Conservation (phyloP, 805 yeast species). For the Lipomyces starkeyi region DNA sequence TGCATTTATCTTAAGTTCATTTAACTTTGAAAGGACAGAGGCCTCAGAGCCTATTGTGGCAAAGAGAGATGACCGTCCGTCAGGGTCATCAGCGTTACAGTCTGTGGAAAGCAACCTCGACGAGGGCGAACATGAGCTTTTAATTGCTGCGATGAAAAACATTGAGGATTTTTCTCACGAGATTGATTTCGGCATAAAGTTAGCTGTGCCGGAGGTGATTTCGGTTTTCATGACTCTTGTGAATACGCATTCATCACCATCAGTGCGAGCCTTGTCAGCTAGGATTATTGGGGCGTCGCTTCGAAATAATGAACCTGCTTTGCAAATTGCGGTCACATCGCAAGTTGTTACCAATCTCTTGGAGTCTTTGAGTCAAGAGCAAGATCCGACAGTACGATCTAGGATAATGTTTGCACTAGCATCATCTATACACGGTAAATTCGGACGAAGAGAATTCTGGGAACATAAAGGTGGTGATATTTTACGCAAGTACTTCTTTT, state of each 20-base stretch:
- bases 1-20: constrained; percentile 15
- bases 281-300: constrained; percentile 70
- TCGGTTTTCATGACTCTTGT: constrained; percentile 33
- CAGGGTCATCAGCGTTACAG: constrained; percentile 1
- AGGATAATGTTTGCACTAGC: constrained; percentile 41
- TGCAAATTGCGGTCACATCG: constrained; percentile 41
- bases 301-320: constrained; percentile 74
- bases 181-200: constrained; percentile 59
- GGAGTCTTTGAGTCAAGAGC: constrained; percentile 30
- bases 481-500: constrained; percentile 28
- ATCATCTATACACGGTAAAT: constrained; percentile 36
- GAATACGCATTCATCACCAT: constrained; percentile 31
- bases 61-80: background rate
- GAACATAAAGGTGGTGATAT: constrained; percentile 29
- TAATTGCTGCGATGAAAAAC: constrained; percentile 32
- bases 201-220: constrained; percentile 46
- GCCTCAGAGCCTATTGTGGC: background rate
- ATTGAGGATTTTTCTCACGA: constrained; percentile 66
- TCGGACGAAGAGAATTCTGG: constrained; percentile 35
- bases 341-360: constrained; percentile 29
- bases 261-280: constrained; percentile 56
- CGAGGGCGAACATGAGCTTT: constrained; percentile 9
- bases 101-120: constrained; percentile 7
- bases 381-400: constrained; percentile 25
- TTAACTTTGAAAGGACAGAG: background rate